Percentiles rank a stretch among this genome's conserved stretches.
Conservation (phyloP, 2,329 filamentous ascomycete genomes). For the Alternaria gansuensis region DNA sequence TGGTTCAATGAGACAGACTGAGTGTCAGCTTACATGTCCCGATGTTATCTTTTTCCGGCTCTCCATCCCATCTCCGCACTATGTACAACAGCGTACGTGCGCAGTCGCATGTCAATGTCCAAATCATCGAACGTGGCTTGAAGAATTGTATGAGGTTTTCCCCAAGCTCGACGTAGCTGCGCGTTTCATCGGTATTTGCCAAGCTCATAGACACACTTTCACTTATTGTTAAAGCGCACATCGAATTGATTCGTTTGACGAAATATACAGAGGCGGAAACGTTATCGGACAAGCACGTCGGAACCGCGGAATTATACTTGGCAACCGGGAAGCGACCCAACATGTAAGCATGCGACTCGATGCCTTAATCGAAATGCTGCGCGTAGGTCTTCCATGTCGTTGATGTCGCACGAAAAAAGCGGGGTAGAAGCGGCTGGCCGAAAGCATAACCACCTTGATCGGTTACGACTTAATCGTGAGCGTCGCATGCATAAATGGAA, state of each 20-base stretch:
- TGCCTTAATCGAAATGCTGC: background rate
- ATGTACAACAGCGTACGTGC: slow-evolving; percentile 1
- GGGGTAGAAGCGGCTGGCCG: background rate
- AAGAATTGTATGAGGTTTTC: fast-evolving
- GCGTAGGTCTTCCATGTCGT: background rate
- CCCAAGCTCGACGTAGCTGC: background rate
- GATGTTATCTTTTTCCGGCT: slow-evolving; percentile 15
- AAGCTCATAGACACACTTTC: background rate
- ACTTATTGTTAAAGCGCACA: background rate
- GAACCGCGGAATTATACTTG: background rate
- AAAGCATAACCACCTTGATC: background rate
- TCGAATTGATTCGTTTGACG: background rate
- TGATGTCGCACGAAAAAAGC: background rate
- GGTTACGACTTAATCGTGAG: background rate
- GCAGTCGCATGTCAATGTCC: slow-evolving; percentile 1
- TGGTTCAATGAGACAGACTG: background rate
- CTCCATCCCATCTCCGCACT: slow-evolving; percentile 21
- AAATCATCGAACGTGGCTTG: background rate
- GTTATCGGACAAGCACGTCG: background rate
- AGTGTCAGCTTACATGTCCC: background rate
- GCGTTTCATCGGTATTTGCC: background rate
- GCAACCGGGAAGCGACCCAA: background rate
- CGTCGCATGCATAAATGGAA: background rate
- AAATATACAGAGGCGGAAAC: background rate
- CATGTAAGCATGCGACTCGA: background rate